Evolutionary conservation across 1,284 basidiomycete genomes (phyloP).

Genomic region (Cutaneotrichosporon mucoides): DNA sequence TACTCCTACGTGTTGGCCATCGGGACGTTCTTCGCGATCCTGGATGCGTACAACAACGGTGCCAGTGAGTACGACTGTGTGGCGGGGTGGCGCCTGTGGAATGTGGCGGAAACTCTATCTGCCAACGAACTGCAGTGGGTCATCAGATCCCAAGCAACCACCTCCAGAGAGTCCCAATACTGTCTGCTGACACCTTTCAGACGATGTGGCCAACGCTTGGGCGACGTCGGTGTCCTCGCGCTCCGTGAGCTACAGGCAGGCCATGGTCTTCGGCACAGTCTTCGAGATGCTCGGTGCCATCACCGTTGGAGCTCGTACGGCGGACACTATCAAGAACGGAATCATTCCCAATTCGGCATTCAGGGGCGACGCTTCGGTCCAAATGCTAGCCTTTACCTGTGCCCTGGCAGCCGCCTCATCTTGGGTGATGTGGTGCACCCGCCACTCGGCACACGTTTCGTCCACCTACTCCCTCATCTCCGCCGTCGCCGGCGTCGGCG

Average conservation of each 20-base stretch:
- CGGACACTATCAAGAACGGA: constrained; percentile 53
- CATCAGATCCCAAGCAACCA: too few relatives aligned
- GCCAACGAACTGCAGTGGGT: too few relatives aligned
- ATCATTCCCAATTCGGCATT: constrained; percentile 50
- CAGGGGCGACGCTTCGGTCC: constrained; percentile 50
- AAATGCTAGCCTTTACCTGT: constrained; percentile 52
- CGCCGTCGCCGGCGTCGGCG: constrained; percentile 52
- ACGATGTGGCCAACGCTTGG: constrained; percentile 52
- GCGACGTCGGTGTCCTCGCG: constrained; percentile 53
- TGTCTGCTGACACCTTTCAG: background rate
- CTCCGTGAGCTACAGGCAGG: constrained; percentile 51
- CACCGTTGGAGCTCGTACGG: constrained; percentile 49
- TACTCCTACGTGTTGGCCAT: constrained; percentile 52
- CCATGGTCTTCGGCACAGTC: constrained; percentile 51
- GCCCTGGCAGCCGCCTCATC: constrained; percentile 48
- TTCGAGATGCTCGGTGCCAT: constrained; percentile 53
- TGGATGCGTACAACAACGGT: constrained; percentile 55
- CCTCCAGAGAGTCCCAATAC: too few relatives aligned
- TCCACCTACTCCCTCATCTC: constrained; percentile 52
- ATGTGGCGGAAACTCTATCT: too few relatives aligned
- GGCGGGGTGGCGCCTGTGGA: too few relatives aligned
- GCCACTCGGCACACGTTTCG: constrained; percentile 50
- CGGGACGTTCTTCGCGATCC: constrained; percentile 49
- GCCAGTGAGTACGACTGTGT: constrained; percentile 19
- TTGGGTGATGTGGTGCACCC: constrained; percentile 52